phyloP scores from a whole-genome alignment of 2,329 filamentous ascomycete genomes.

The Ceratocystis cacaofunesta region DNA sequence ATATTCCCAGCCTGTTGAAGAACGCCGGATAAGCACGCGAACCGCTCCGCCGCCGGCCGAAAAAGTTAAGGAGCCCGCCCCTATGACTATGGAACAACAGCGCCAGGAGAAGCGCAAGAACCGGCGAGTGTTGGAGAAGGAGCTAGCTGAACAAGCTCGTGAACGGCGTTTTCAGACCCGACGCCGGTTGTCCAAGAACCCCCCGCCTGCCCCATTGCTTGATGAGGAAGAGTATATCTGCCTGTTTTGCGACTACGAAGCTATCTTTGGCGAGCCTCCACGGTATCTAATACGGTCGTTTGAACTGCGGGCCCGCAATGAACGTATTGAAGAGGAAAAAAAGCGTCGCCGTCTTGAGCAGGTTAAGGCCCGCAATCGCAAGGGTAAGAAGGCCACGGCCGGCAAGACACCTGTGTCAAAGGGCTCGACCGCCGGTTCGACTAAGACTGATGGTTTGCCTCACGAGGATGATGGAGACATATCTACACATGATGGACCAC shows the following conservation, averaged over 20 bases:
- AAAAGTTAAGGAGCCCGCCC: conserved; percentile 1
- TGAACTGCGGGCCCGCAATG: conserved; percentile 81
- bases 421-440: conserved; percentile 21
- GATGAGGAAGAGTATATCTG: conserved; percentile 80
- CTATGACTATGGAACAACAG: conserved; percentile 16
- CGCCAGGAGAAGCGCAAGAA: conserved; percentile 36
- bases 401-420: conserved; percentile 40
- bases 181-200: conserved; percentile 60
- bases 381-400: conserved; percentile 60
- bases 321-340: conserved; percentile 73
- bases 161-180: conserved; percentile 65
- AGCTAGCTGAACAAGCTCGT: conserved; percentile 60
- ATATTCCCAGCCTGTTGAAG: conserved; percentile 15
- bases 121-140: conserved; percentile 50
- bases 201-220: conserved; percentile 32
- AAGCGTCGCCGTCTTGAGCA: conserved; percentile 75
- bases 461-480: neutral
- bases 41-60: neutral
- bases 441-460: neutral
- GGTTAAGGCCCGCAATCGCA: conserved; percentile 82
- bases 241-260: conserved; percentile 95
- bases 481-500: neutral
- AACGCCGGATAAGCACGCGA: neutral
- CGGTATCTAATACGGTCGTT: conserved; percentile 77
- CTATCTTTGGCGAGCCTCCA: conserved; percentile 80